Base-by-base conservation (phyloP, 202 grass and related monocot genomes). In the Zizania palustris region DNA sequence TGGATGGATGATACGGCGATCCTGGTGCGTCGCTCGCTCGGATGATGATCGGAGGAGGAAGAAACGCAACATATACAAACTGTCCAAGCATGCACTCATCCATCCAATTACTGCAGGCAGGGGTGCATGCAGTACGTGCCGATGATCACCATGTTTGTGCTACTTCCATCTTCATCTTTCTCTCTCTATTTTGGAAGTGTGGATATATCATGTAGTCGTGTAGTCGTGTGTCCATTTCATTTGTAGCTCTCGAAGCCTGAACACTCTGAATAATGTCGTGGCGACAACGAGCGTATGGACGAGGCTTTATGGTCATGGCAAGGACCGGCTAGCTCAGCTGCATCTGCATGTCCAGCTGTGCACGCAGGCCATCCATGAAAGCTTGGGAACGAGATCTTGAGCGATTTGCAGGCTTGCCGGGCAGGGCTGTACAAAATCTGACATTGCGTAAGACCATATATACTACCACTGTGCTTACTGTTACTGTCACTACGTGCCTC, bases 101-200 rank as follows among this genome's bases (percentile, higher is more conserved):
- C 49, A 19, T 40, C 8, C 79, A 45, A n/a, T 12, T 46, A 53
- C 3, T 35, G 48, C 65, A 54, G 65, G 59, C 28, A 39, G 13
- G 3, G 7, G 44, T 55, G 66, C 82, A 73, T 87, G 45, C 45
- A n/a, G n/a, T 14, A 35, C 8, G 1, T 7, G 63, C 71, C 73
- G 82, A 83, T 87, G 54, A 80, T 88, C 9, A 63, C 16, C 70
- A 18, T 19, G 80, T 20, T 70, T 83, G 85, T 80, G 80, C 79
- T 55, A 20, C 51, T 18, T 55, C 51, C 51, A 20, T 9, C 61
- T 50, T 36, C 15, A 10, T 9, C 12, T n/a, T 22, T 1, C 8
- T 60, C 21, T 34, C 3, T 11, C 4, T 61, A 1, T 61, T 3
- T 36, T n/a, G 13, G 11, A 12, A 3, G 10, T 11, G 9, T 4